Base-by-base conservation (phyloP, 2,329 filamentous ascomycete species). In the Penicillium aurantiogriseum region DNA sequence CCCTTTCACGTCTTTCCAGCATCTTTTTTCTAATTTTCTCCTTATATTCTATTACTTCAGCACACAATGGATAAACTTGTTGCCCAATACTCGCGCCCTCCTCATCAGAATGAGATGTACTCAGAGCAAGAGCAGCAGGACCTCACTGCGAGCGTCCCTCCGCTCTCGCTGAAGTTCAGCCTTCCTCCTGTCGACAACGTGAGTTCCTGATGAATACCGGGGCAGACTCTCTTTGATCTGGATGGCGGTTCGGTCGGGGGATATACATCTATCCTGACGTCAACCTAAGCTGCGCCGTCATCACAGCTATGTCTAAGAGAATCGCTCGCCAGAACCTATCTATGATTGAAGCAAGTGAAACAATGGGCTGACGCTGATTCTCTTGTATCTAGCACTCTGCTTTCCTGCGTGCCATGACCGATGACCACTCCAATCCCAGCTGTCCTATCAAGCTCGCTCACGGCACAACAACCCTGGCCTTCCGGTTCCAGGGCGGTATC, bases 401-500 rank as follows among this genome's bases (percentile, higher is more conserved):
- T 71, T 99, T 94, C 89, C 91, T 99, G 71, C 92, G 94, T 74
- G 91, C 94, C 68, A 91, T 91, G 77, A 97, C 94, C 67, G 94
- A 99, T 81, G 94, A 99, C 85, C 88, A 92, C 78, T 88, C 92
- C 70, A 99, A 99, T 83, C 92, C 94, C 59, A 87, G 90, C 79
- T 97, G 92, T 79, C 94, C 94, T 68, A 99, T 99, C 85, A 99
- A 99, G 85, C 92, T 99, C 71, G 94, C 94, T 63, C 94, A 99
- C 85, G 94, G 94, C 74, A 99, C 94, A 61, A 99, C 94, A 58
- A 99, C 94, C 51, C 87, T 99, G 61, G 93, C 92, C 63, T 99
- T 99, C 85, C 88, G 93, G 74, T 99, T 97, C 84, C 88, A 97
- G 80, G 92, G 92, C 71, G 94, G 94, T 74, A 97, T 99, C 79